Evolutionary conservation across 2,329 filamentous ascomycete species (phyloP).

Genomic region (Diplodia sapinea): DNA sequence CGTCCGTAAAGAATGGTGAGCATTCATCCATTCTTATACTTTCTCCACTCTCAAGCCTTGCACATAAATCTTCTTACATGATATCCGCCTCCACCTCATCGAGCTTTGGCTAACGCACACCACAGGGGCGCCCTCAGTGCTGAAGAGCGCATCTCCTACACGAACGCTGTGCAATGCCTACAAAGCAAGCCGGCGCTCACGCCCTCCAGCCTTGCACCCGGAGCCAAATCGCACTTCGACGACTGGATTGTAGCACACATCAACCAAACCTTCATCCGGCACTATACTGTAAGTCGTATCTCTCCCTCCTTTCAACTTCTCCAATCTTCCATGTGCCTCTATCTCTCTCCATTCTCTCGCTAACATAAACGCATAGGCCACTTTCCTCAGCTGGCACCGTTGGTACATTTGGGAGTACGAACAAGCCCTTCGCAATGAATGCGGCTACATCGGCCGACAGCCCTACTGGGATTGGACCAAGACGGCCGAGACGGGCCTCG

Average conservation of each 20-base stretch:
- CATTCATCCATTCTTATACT: neutral
- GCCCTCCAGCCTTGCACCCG: conserved; percentile 39
- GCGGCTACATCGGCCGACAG: conserved; percentile 51
- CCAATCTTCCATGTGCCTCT: neutral
- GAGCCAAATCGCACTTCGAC: conserved; percentile 45
- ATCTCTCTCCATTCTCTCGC: neutral
- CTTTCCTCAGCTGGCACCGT: conserved; percentile 50
- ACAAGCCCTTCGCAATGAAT: conserved; percentile 50
- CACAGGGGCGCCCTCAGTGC: conserved; percentile 12
- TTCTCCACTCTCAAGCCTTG: neutral
- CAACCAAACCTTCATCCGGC: conserved; percentile 44
- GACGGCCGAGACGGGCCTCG: conserved; percentile 25
- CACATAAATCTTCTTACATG: neutral
- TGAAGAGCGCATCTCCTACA: conserved; percentile 44
- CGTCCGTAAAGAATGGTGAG: conserved; percentile 30
- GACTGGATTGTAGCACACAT: conserved; percentile 47
- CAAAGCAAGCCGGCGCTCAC: conserved; percentile 42
- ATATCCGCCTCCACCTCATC: neutral
- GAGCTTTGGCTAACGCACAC: neutral
- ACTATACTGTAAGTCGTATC: conserved; percentile 40
- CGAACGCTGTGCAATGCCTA: conserved; percentile 45
- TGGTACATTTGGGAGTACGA: conserved; percentile 53
- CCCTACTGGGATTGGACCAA: conserved; percentile 47
- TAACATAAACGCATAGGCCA: conserved; percentile 36
- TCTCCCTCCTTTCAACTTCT: neutral